Percentiles rank a stretch among this genome's conserved stretches.
These are phyloP conservation scores for Kickxella alabastrina DNA, from an alignment of 192 early-diverging fungal species.

Conservation along the genomic window DNA sequence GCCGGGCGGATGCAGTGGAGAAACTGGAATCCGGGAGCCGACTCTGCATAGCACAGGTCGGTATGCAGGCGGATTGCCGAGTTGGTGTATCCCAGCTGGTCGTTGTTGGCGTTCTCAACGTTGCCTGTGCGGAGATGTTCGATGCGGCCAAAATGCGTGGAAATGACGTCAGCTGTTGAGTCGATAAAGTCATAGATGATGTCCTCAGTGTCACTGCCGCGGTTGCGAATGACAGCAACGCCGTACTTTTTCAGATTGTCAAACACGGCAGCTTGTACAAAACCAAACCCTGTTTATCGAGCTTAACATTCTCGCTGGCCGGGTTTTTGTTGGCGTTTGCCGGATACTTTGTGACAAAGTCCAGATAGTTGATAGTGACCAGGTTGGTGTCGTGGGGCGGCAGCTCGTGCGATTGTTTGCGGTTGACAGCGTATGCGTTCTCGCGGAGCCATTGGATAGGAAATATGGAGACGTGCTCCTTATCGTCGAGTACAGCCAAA, in stretches of 20 bases:
- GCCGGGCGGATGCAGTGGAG: slow-evolving; percentile 52
- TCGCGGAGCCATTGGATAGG: slow-evolving; percentile 36
- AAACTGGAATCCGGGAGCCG: slow-evolving; percentile 49
- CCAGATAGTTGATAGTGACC: slow-evolving; percentile 39
- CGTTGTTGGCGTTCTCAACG: slow-evolving; percentile 48
- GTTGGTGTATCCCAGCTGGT: slow-evolving; percentile 53
- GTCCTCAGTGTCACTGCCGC: slow-evolving; percentile 45
- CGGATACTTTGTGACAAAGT: slow-evolving; percentile 6
- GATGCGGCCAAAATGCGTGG: slow-evolving; percentile 52
- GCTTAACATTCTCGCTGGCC: not conserved
- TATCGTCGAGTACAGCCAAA: slow-evolving; percentile 22
- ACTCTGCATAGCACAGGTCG: slow-evolving; percentile 43
- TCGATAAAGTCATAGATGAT: slow-evolving; percentile 54
- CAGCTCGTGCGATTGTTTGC: slow-evolving; percentile 24
- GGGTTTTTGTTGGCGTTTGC: not conserved
- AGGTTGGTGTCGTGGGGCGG: slow-evolving; percentile 36
- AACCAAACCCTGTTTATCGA: slow-evolving; percentile 5
- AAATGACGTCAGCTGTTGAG: slow-evolving; percentile 32
- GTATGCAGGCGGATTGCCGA: slow-evolving; percentile 47
- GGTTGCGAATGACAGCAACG: slow-evolving; percentile 45
- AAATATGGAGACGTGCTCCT: slow-evolving; percentile 36
- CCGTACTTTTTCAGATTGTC: slow-evolving; percentile 38
- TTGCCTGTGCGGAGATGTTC: slow-evolving; percentile 52
- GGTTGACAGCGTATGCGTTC: slow-evolving; percentile 38
- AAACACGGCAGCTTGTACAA: slow-evolving; percentile 25